phyloP scores from a whole-genome alignment of 441 rosid species.

The Erodium texanum region DNA sequence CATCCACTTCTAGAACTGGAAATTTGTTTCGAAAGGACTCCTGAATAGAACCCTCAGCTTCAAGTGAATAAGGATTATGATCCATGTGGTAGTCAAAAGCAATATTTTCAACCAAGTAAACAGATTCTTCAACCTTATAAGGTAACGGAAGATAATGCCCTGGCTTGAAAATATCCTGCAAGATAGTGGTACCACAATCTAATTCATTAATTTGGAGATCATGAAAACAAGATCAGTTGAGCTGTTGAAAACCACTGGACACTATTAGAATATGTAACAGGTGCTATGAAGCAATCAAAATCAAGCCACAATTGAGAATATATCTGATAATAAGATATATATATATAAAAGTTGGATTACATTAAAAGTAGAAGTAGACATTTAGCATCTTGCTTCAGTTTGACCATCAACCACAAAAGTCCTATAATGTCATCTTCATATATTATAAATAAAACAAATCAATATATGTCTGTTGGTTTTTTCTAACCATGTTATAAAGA shows the following conservation, averaged over 20 bases:
- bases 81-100: constrained; percentile 39
- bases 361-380: not conserved
- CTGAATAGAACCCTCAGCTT: constrained; percentile 39
- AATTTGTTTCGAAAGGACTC: constrained; percentile 30
- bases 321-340: not conserved
- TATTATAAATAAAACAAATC: not conserved
- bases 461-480: not conserved
- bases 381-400: not conserved
- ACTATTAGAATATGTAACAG: not conserved
- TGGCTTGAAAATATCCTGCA: constrained; percentile 40
- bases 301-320: not conserved
- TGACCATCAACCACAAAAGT: not conserved
- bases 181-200: constrained; percentile 9
- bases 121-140: constrained; percentile 34
- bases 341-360: too few species aligned
- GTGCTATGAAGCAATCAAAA: constrained; percentile 1
- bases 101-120: constrained; percentile 43
- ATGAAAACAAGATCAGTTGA: not conserved
- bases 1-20: constrained; percentile 73
- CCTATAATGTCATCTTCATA: not conserved
- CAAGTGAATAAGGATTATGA: constrained; percentile 26
- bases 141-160: constrained; percentile 26
- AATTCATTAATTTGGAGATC: constrained; percentile 12
- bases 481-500: not conserved
- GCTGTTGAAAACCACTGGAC: not conserved